phyloP scores from a whole-genome alignment of 139 green algal species.

The Zygnema cylindricum region DNA sequence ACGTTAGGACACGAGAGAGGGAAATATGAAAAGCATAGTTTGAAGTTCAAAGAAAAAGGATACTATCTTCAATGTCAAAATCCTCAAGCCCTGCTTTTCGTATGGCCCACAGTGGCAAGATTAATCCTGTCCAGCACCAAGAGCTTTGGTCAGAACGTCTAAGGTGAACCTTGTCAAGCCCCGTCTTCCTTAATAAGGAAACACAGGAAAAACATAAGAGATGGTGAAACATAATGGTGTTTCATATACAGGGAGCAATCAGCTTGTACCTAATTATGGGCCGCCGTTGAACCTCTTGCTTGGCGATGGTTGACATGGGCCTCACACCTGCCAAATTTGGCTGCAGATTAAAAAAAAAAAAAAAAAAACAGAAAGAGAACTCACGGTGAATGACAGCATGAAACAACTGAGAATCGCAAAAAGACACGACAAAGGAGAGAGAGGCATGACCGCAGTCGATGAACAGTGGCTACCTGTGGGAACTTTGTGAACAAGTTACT shows the following conservation, averaged over 20 bases:
- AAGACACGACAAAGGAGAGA: too few relatives aligned
- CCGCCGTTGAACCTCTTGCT: background rate
- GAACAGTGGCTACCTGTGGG: too few relatives aligned
- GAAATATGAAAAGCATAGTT: background rate
- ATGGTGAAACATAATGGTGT: too few relatives aligned
- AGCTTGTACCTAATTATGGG: background rate
- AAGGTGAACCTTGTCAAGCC: too few relatives aligned
- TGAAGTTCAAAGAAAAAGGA: background rate
- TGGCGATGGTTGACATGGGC: background rate
- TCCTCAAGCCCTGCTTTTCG: background rate
- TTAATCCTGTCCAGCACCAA: too few relatives aligned
- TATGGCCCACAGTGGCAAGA: background rate
- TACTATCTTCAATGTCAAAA: background rate
- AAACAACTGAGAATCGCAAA: too few relatives aligned
- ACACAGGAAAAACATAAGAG: too few relatives aligned
- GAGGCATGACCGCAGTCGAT: too few relatives aligned
- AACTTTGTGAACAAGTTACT: too few relatives aligned
- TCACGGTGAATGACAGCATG: background rate
- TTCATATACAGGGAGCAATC: too few relatives aligned
- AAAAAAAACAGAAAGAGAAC: background rate
- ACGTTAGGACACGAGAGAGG: background rate
- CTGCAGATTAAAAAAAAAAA: background rate
- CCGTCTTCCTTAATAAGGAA: too few relatives aligned
- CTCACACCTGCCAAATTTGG: background rate
- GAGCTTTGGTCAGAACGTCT: too few relatives aligned